These are phyloP conservation scores for Aspergillus avenaceus DNA, from an alignment of 495 filamentous ascomycete species.

Conservation along the genomic window DNA sequence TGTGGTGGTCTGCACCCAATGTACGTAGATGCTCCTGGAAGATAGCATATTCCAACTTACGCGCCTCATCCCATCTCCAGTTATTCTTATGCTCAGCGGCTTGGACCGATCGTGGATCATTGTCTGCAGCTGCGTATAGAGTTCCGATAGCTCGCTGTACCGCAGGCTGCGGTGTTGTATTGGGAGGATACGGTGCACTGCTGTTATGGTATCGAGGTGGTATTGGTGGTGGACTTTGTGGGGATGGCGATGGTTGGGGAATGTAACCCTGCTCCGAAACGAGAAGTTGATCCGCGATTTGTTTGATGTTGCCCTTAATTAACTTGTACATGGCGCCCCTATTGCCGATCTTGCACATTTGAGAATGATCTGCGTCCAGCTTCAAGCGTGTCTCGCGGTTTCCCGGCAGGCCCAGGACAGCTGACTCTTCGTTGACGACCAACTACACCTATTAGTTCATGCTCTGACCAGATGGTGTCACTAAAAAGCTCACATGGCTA, in stretches of 20 bases:
- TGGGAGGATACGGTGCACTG: slow-evolving; percentile 24
- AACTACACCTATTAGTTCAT: slow-evolving; percentile 22
- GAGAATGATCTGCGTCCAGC: slow-evolving; percentile 36
- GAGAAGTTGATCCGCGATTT: slow-evolving; percentile 32
- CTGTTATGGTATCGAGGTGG: slow-evolving; percentile 34
- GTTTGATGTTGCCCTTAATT: slow-evolving; percentile 38
- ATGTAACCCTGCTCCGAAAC: slow-evolving; percentile 32
- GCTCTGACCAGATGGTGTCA: not conserved
- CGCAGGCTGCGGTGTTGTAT: slow-evolving; percentile 10
- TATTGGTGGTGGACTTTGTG: slow-evolving; percentile 19
- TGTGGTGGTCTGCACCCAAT: slow-evolving; percentile 32
- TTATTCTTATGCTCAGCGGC: slow-evolving; percentile 28
- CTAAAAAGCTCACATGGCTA: slow-evolving; percentile 31
- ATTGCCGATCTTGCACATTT: slow-evolving; percentile 34
- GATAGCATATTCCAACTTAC: slow-evolving; percentile 30
- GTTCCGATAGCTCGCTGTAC: slow-evolving; percentile 15
- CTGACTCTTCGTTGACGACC: slow-evolving; percentile 38
- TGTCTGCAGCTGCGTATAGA: slow-evolving; percentile 22
- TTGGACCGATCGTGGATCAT: slow-evolving; percentile 27
- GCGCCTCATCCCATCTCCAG: slow-evolving; percentile 29
- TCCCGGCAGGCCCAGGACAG: slow-evolving; percentile 33
- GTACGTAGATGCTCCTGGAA: slow-evolving; percentile 33
- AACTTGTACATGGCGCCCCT: slow-evolving; percentile 35
- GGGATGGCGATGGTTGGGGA: slow-evolving; percentile 19
- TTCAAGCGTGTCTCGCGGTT: slow-evolving; percentile 38